phyloP scores from a whole-genome alignment of 805 yeast genomes.

The Dipodascus geniculatus region DNA sequence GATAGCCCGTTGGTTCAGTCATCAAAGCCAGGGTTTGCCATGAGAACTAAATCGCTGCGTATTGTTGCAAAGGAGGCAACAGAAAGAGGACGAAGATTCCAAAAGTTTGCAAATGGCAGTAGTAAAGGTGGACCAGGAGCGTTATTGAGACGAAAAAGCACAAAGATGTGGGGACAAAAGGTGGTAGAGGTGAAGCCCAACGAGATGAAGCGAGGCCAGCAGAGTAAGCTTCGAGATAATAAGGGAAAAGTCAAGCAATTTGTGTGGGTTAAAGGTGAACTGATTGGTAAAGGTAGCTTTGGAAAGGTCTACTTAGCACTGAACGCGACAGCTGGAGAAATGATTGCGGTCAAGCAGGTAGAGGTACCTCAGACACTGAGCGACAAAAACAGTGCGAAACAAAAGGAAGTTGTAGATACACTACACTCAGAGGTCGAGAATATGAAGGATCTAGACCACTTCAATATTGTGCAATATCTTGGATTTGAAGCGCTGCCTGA shows the following conservation, averaged over 20 bases:
- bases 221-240: slow-evolving; percentile 51
- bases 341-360: slow-evolving; percentile 97
- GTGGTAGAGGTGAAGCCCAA: slow-evolving; percentile 82
- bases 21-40: slow-evolving; percentile 24
- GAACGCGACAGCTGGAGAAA: slow-evolving; percentile 93
- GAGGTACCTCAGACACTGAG: slow-evolving; percentile 40
- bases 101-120: slow-evolving; percentile 10
- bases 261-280: slow-evolving; percentile 96
- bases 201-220: slow-evolving; percentile 48
- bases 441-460: slow-evolving; percentile 85
- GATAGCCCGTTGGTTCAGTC: neutral
- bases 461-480: slow-evolving; percentile 88
- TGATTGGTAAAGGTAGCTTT: slow-evolving; percentile 93
- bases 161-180: slow-evolving; percentile 96
- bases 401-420: slow-evolving; percentile 62
- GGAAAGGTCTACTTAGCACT: slow-evolving; percentile 88
- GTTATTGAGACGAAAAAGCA: slow-evolving; percentile 60
- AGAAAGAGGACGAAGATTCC: slow-evolving; percentile 39
- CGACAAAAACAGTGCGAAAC: slow-evolving; percentile 20
- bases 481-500: slow-evolving; percentile 73
- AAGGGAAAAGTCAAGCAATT: slow-evolving; percentile 70
- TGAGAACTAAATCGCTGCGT: slow-evolving; percentile 80
- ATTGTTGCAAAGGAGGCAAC: slow-evolving; percentile 88
- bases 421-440: slow-evolving; percentile 85
- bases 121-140: slow-evolving; percentile 11